Conservation (phyloP, 1,139 yeast genomes). For the Magnusiomyces fungicola region DNA sequence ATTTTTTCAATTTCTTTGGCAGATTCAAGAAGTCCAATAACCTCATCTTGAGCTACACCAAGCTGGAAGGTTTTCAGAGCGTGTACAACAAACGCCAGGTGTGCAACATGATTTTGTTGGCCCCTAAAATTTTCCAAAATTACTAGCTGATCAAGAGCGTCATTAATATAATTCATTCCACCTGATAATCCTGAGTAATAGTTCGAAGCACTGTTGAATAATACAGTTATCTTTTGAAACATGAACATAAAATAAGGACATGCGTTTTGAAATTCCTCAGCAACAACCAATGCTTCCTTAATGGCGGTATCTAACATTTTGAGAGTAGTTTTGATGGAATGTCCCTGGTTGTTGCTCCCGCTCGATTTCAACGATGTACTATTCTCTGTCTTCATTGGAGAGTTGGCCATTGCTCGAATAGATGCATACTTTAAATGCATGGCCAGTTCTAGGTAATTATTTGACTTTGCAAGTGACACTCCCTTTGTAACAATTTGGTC, state of each 20-base stretch:
- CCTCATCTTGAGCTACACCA: conserved; percentile 2
- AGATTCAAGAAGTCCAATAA: neutral
- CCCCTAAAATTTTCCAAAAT: conserved; percentile 8
- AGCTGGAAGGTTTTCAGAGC: conserved; percentile 12
- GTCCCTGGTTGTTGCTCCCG: neutral
- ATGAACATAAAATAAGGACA: neutral
- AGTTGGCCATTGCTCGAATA: conserved; percentile 8
- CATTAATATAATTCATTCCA: neutral
- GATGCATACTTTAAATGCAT: conserved; percentile 13
- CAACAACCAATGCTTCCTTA: neutral
- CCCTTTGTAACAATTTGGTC: conserved; percentile 12
- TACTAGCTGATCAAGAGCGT: conserved; percentile 5
- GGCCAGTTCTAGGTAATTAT: conserved; percentile 9
- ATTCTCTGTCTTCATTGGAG: neutral
- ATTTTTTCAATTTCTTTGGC: conserved; percentile 8
- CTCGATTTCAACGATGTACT: neutral
- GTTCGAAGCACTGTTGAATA: neutral
- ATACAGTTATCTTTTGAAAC: conserved; percentile 8
- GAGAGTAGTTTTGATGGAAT: neutral
- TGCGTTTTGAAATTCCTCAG: conserved; percentile 1
- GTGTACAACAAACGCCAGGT: conserved; percentile 10
- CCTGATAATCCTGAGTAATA: conserved; percentile 1
- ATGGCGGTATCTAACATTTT: conserved; percentile 1
- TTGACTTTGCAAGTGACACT: conserved; percentile 12
- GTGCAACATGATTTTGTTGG: conserved; percentile 9